phyloP scores from a whole-genome alignment of 1,284 basidiomycete genomes.

The Austroboletus niveus region DNA sequence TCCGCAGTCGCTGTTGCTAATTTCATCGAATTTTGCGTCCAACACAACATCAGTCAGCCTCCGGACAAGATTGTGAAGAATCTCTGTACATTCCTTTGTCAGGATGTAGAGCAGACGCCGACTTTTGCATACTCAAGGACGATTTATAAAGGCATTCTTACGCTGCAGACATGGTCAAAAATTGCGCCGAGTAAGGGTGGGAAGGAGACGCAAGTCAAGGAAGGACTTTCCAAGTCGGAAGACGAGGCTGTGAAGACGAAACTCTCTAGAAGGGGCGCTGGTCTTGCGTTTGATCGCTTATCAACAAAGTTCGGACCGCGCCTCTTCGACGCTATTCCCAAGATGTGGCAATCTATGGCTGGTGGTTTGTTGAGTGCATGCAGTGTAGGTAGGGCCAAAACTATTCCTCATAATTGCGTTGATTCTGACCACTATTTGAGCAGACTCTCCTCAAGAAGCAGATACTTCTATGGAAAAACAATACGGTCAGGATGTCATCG shows the following conservation, averaged over 20 bases:
- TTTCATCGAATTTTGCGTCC: constrained; percentile 85
- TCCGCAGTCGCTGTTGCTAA: constrained; percentile 86
- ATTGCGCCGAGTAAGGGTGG: constrained; percentile 34
- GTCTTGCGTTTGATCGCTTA: constrained; percentile 79
- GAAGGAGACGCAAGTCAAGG: constrained; percentile 50
- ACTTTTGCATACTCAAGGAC: constrained; percentile 75
- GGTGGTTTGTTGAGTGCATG: constrained; percentile 75
- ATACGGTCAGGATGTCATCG: constrained; percentile 89
- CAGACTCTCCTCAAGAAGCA: constrained; percentile 54
- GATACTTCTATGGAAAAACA: constrained; percentile 67
- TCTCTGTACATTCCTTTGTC: constrained; percentile 94
- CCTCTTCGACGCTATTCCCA: constrained; percentile 79
- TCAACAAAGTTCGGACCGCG: constrained; percentile 75
- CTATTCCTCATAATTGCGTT: background rate
- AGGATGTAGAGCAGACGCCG: constrained; percentile 87
- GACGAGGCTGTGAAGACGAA: constrained; percentile 54
- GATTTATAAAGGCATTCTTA: constrained; percentile 72
- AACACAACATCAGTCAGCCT: constrained; percentile 58
- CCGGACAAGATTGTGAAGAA: constrained; percentile 97
- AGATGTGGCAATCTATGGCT: constrained; percentile 93
- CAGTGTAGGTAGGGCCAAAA: constrained; percentile 48
- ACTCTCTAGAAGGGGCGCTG: constrained; percentile 80
- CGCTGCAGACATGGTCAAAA: constrained; percentile 53
- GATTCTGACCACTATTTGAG: constrained; percentile 5
- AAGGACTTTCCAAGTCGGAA: constrained; percentile 41